Evolutionary conservation across 2,329 filamentous ascomycete genomes (phyloP).

Genomic region (Nigrospora sphaerica): DNA sequence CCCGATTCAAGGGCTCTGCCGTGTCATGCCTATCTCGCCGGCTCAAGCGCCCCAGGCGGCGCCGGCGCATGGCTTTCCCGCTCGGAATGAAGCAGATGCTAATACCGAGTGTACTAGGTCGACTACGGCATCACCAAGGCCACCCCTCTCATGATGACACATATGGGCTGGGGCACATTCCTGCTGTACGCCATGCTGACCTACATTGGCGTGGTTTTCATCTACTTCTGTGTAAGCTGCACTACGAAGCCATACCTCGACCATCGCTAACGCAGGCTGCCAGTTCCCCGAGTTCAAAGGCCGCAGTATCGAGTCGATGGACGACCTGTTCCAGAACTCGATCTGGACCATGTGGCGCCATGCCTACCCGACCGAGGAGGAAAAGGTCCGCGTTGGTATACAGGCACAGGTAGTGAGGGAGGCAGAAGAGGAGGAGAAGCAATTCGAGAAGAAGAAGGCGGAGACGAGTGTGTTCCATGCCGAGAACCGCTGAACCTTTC

Average conservation of each 20-base stretch:
- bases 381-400: conserved; percentile 23
- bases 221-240: conserved; percentile 39
- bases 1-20: conserved; percentile 5
- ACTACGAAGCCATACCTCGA: conserved; percentile 31
- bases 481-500: too few relatives aligned
- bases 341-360: conserved; percentile 33
- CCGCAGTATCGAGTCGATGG: conserved; percentile 40
- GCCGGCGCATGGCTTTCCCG: too few relatives aligned
- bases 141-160: conserved; percentile 26
- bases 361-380: conserved; percentile 28
- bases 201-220: conserved; percentile 28
- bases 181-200: conserved; percentile 26
- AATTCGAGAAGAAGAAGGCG: not conserved
- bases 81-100: not conserved
- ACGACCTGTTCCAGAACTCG: conserved; percentile 33
- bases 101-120: not conserved
- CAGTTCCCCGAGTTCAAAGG: conserved; percentile 39
- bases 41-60: too few relatives aligned
- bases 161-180: conserved; percentile 27
- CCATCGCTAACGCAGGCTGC: not conserved
- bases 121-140: conserved; percentile 22
- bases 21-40: too few relatives aligned
- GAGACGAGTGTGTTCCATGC: not conserved
- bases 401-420: conserved; percentile 11
- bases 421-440: conserved; percentile 9